Conservation (phyloP, 192 early-diverging fungal genomes). For the Coemansia sp. region DNA sequence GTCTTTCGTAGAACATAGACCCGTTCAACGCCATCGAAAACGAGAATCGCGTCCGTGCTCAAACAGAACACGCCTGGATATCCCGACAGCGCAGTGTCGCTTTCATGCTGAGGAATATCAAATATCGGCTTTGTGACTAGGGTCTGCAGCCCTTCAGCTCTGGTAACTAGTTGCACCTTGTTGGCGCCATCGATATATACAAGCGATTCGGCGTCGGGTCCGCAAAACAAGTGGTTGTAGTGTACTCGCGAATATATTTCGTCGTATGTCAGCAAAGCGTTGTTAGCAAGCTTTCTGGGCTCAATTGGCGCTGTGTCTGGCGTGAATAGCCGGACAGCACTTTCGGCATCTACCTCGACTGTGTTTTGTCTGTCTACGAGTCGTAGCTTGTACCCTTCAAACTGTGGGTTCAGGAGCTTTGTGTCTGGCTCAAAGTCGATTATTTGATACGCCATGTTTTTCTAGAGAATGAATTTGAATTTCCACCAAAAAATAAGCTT, state of each 20-base stretch:
- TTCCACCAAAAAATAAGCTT: not conserved
- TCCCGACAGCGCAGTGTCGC: slow-evolving; percentile 21
- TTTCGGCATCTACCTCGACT: slow-evolving; percentile 12
- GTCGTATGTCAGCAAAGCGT: slow-evolving; percentile 63
- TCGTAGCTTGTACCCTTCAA: slow-evolving; percentile 75
- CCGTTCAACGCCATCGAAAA: slow-evolving; percentile 41
- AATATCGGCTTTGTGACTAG: slow-evolving; percentile 19
- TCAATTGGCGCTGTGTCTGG: slow-evolving; percentile 1
- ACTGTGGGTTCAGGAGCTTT: slow-evolving; percentile 61
- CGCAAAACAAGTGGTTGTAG: slow-evolving; percentile 67
- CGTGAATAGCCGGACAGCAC: slow-evolving; percentile 13
- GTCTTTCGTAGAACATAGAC: slow-evolving; percentile 31
- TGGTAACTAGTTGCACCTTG: slow-evolving; percentile 16
- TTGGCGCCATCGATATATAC: slow-evolving; percentile 26
- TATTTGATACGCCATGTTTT: slow-evolving; percentile 27
- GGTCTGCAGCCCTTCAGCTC: not conserved
- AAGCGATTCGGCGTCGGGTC: slow-evolving; percentile 35
- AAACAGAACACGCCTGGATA: slow-evolving; percentile 36
- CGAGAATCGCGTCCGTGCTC: slow-evolving; percentile 12
- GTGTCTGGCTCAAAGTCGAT: slow-evolving; percentile 47
- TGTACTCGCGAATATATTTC: slow-evolving; percentile 65
- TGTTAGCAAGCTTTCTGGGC: slow-evolving; percentile 48
- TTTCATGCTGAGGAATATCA: slow-evolving; percentile 19
- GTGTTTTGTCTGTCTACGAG: slow-evolving; percentile 40
- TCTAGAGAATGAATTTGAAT: not conserved